phyloP scores from a whole-genome alignment of 202 grass and related monocot species.

The Zoysia matrella region DNA sequence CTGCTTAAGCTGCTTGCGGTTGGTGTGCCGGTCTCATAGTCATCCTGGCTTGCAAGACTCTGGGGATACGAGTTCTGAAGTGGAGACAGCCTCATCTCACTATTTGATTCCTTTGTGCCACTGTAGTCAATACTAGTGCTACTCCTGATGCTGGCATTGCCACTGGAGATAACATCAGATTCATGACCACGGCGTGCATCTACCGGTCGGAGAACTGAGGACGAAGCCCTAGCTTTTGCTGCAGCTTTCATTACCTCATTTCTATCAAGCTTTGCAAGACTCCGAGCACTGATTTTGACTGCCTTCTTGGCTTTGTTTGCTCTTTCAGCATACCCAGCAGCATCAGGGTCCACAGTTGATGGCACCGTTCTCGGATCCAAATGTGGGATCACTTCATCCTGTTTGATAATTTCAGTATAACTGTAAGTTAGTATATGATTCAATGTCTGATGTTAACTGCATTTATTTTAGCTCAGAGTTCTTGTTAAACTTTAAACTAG shows the following conservation, averaged over 20 bases:
- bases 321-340: conserved; percentile 69
- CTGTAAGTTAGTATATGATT: conserved; percentile 31
- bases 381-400: conserved; percentile 98
- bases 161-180: conserved; percentile 73
- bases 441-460: neutral
- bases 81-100: conserved; percentile 67
- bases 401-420: conserved; percentile 40
- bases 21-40: conserved; percentile 74
- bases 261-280: conserved; percentile 88
- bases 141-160: conserved; percentile 73
- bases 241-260: conserved; percentile 88
- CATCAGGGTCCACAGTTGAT: conserved; percentile 90
- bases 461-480: neutral
- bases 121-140: conserved; percentile 69
- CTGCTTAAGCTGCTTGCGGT: conserved; percentile 89
- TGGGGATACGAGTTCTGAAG: conserved; percentile 68
- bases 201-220: conserved; percentile 84
- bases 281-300: conserved; percentile 95
- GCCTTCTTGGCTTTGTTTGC: conserved; percentile 83
- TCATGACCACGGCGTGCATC: conserved; percentile 57
- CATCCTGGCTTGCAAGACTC: conserved; percentile 78
- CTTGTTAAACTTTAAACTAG: conserved; percentile 27
- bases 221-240: conserved; percentile 93
- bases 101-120: conserved; percentile 66
- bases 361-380: conserved; percentile 89